Percentiles rank a stretch among this genome's conserved stretches.
Conservation (phyloP, 352 stramenopile genomes). For the Elongisporangium senticosum region DNA sequence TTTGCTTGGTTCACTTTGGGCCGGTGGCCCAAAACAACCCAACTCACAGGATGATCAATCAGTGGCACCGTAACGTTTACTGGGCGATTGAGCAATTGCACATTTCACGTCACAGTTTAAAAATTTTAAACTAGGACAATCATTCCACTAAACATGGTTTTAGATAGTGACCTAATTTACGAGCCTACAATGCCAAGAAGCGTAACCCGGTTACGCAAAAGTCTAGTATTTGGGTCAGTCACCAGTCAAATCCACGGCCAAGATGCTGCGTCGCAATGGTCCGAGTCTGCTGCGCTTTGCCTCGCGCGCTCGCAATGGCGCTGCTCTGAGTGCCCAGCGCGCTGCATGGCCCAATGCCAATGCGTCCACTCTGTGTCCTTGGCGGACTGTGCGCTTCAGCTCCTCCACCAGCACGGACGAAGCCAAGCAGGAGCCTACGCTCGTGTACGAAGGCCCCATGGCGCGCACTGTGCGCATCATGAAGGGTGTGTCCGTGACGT, state of each 20-base stretch:
- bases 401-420: background rate
- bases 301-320: background rate
- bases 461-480: conserved; percentile 72
- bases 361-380: background rate
- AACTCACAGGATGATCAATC: background rate
- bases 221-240: background rate
- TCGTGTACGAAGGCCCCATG: conserved; percentile 72
- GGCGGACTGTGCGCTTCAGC: background rate
- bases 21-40: too few relatives aligned
- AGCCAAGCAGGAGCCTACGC: conserved; percentile 10
- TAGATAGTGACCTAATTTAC: background rate
- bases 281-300: background rate
- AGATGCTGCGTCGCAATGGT: background rate
- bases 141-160: background rate
- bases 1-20: background rate
- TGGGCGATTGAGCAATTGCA: background rate
- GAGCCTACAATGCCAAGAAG: too few relatives aligned
- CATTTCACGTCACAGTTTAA: background rate
- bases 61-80: background rate
- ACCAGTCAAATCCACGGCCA: background rate
- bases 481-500: conserved; percentile 85
- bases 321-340: background rate
- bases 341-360: background rate
- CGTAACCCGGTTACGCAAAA: background rate
- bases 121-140: background rate